Base-by-base conservation (phyloP, 1,284 basidiomycete species). In the Cystobasidium sp. region DNA sequence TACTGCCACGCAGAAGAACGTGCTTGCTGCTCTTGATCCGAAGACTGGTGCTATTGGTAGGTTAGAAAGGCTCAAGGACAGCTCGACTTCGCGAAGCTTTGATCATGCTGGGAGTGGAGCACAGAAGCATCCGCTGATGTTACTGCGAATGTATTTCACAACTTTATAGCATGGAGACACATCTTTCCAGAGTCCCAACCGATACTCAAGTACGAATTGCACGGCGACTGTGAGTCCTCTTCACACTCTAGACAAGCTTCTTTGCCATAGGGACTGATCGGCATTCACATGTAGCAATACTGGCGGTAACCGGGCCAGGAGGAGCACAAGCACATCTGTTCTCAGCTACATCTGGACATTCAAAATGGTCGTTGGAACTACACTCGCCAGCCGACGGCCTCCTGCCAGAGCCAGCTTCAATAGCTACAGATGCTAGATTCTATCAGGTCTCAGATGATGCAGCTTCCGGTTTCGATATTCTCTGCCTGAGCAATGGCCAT, bases 151-250 rank as follows among this genome's bases (percentile, higher is more conserved):
- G 8, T 69, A 47, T 44, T 61, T 62, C n/a, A n/a, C 4, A 20
- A 44, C 39, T n/a, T 20, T 37, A 43, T 78, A 93, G 93, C 86
- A 24, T 97, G 94, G 94, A 87, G 94, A 81, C 88, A 91, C 81
- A 81, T 89, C 66, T 88, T 90, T 77, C 88, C 90, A 44, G 80
- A 85, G 6, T 83, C 86, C 39, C 92, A 96, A 77, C 84, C 84
- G 20, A 86, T 94, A 68, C 82, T 88, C n/a, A 86, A 86, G n/a
- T 92, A 90, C 79, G 86, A 88, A 77, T 85, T 86, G 47, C 84
- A 88, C 69, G 85, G 85, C 6, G 85, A 89, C 43, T 68, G 65
- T 63, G 47, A 63, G 75, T 58, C 24, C 22, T 49, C 41, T 24
- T n/a, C 3, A 31, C 61, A 46, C 18, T 1, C 12, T 9, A 47